Evolutionary conservation across 2,329 filamentous ascomycete species (phyloP).

Genomic region (Beauveria australis): DNA sequence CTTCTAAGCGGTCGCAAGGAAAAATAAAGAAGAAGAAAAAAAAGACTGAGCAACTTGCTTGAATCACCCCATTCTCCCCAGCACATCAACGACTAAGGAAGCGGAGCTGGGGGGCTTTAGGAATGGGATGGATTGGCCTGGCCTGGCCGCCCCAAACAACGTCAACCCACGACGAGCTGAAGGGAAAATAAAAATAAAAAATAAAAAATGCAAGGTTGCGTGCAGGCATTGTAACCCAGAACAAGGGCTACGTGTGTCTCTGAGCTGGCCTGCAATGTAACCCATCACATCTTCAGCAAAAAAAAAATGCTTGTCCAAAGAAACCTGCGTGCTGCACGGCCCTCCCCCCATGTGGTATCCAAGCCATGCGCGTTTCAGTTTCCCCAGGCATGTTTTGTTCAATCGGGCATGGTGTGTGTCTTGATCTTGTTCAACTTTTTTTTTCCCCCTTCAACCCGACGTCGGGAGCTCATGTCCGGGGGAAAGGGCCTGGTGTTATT

Average conservation of each 20-base stretch:
- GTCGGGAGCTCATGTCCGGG: neutral
- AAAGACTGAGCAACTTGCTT: too few relatives aligned
- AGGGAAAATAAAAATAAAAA: neutral
- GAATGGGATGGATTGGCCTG: conserved; percentile 1
- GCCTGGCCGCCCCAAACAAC: too few relatives aligned
- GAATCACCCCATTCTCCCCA: neutral
- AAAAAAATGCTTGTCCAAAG: neutral
- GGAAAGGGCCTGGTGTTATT: neutral
- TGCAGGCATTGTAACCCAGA: too few relatives aligned
- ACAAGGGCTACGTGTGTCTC: neutral
- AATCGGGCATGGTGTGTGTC: neutral
- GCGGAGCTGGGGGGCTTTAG: neutral
- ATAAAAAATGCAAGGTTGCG: too few relatives aligned
- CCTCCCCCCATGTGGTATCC: neutral
- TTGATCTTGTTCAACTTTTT: neutral
- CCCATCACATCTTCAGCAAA: neutral
- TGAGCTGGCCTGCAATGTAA: neutral
- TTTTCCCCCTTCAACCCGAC: neutral
- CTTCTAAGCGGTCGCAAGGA: neutral
- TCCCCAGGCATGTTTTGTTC: neutral
- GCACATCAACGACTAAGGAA: neutral
- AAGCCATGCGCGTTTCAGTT: neutral
- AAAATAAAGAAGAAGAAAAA: neutral
- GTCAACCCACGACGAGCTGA: neutral
- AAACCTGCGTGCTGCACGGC: neutral